A percentile compares a stretch with the other conserved stretches of the same genome.
phyloP scores from a whole-genome alignment of 2,329 filamentous ascomycete genomes.

The Fusarium sp. region DNA sequence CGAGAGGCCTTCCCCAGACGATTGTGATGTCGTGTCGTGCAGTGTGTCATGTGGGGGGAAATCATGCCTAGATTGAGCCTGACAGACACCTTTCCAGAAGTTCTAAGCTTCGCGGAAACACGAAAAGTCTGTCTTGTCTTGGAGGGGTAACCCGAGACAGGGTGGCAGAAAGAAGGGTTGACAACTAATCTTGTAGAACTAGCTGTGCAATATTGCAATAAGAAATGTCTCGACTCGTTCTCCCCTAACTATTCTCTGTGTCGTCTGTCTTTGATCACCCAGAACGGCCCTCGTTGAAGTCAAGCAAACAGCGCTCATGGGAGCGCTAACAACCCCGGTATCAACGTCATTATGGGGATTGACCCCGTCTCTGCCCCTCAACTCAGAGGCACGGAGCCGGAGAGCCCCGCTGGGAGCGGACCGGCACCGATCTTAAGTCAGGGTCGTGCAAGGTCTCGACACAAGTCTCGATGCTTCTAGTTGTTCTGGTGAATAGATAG shows the following conservation, averaged over 20 bases:
- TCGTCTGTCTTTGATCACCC: not conserved
- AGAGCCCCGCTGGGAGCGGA: conserved; percentile 37
- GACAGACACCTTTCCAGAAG: conserved; percentile 26
- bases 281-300: not conserved
- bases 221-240: not conserved
- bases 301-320: conserved; percentile 5
- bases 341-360: conserved; percentile 46
- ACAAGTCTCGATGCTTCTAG: conserved; percentile 16
- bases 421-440: conserved; percentile 43
- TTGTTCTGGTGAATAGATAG: conserved; percentile 12
- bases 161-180: conserved; percentile 1
- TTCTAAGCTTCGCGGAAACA: conserved; percentile 27
- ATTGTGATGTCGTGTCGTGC: conserved; percentile 25
- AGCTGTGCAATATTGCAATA: conserved; percentile 1
- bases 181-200: conserved; percentile 21
- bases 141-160: conserved; percentile 3
- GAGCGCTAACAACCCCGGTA: conserved; percentile 13
- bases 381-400: conserved; percentile 33
- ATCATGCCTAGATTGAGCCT: conserved; percentile 26
- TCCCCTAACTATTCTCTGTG: not conserved
- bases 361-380: conserved; percentile 14
- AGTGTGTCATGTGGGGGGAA: conserved; percentile 45
- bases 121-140: conserved; percentile 8
- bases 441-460: conserved; percentile 32
- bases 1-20: conserved; percentile 34